Base-by-base conservation (phyloP, 164 flowering plant species). In the Magnolia officinalis region DNA sequence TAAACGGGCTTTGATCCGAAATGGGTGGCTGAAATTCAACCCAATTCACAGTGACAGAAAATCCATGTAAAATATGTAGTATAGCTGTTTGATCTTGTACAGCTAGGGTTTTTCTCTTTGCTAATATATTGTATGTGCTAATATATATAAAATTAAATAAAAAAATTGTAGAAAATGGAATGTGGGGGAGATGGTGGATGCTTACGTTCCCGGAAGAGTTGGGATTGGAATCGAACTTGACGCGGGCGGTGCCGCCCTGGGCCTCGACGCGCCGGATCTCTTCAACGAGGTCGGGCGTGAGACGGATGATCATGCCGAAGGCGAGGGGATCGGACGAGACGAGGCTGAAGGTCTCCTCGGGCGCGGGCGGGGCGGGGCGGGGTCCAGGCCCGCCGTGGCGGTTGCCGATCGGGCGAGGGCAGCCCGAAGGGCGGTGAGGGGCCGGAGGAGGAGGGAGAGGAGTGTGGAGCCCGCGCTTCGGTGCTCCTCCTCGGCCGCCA, bases 211-310 rank as follows among this genome's bases (percentile, higher is more conserved):
- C 97, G 18, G 78, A 59, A 1, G 89, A 70, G 72, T 87, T 87
- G 11, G 90, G 81, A 65, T 87, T 83, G n/a, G 86, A 66, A 75
- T 86, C 98, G 66, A 96, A 94, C 77, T 91, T 96, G 78, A 96
- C 92, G 82, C 86, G 80, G n/a, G 98, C 88, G 29, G 81, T 74
- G 2, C 88, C 92, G 0, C 94, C 97, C 66, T 85, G 87, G 1
- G 89, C 85, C 85, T 96, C 97, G 50, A 86, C 87, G 55, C 91
- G 87, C 83, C 76, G 92, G 90, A 96, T 92, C 92, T 94, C 98
- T 13, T 96, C 97, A 31, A 94, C 91, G 24, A 96, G 84, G 79
- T 91, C 93, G 11, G 99, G 98, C 8, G 91, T 79, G 29, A 96
- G 84, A 67, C 92, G 85, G 16, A 96, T 90, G 9, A 93, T 88